Evolutionary conservation across 345 rosid species (phyloP).

Genomic region (Ricinus communis): DNA sequence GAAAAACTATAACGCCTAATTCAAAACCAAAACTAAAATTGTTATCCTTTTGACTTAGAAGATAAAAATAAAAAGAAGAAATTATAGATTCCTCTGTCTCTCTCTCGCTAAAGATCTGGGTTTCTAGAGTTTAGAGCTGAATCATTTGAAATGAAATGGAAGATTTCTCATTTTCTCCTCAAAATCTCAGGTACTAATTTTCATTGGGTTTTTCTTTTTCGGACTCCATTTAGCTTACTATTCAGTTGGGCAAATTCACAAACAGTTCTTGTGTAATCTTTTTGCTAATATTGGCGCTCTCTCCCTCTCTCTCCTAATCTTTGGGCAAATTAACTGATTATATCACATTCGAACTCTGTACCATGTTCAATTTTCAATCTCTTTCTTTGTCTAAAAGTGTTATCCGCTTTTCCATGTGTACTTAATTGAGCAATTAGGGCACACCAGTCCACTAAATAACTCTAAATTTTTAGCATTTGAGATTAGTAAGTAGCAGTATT

Average conservation of each 20-base stretch:
- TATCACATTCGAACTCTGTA: background rate
- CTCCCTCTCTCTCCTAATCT: background rate
- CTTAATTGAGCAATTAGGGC: constrained; percentile 39
- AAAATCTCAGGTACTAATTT: too few relatives aligned
- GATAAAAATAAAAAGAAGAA: background rate
- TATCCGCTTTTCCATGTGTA: background rate
- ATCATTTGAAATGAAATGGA: too few relatives aligned
- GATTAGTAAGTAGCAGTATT: background rate
- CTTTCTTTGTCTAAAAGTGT: background rate
- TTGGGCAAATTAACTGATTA: background rate
- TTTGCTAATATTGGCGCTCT: background rate
- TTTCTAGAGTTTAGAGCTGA: background rate
- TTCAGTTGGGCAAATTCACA: background rate
- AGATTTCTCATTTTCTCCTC: too few relatives aligned
- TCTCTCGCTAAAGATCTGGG: background rate
- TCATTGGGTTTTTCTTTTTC: background rate
- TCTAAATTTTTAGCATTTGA: background rate
- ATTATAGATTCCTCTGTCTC: background rate
- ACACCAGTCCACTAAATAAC: too few relatives aligned
- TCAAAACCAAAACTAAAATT: background rate
- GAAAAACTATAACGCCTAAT: background rate
- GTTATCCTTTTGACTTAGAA: too few relatives aligned
- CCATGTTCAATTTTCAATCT: background rate
- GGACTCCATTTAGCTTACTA: background rate
- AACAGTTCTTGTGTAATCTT: background rate